A percentile compares a stretch with the other conserved stretches of the same genome.
Conservation (phyloP, 2,329 filamentous ascomycete species). For the Epichloe scottii region DNA sequence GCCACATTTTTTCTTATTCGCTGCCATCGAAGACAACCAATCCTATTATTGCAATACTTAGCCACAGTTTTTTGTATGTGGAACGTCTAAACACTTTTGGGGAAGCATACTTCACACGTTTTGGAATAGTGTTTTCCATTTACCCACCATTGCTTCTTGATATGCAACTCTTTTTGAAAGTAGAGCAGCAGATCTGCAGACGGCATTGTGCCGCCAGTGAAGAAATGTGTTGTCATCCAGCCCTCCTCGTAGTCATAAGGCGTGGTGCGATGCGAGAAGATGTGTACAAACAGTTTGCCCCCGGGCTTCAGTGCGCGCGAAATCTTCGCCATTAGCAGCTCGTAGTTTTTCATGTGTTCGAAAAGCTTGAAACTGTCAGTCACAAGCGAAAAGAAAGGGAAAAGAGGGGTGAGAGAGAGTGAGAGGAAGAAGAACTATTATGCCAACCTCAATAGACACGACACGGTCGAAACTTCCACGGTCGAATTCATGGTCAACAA, state of each 20-base stretch:
- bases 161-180: slow-evolving; percentile 49
- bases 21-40: slow-evolving; percentile 49
- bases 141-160: slow-evolving; percentile 59
- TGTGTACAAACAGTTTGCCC: slow-evolving; percentile 58
- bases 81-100: neutral
- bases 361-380: slow-evolving; percentile 37
- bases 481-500: slow-evolving; percentile 53
- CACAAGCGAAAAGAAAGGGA: neutral
- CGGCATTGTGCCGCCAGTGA: slow-evolving; percentile 62
- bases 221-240: slow-evolving; percentile 66
- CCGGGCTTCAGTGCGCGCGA: slow-evolving; percentile 43
- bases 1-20: slow-evolving; percentile 50
- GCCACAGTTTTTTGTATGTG: neutral
- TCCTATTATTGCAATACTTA: slow-evolving; percentile 24
- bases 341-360: slow-evolving; percentile 69
- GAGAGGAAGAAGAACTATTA: neutral
- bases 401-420: no score
- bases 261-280: slow-evolving; percentile 51
- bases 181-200: slow-evolving; percentile 53
- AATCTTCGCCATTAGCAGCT: slow-evolving; percentile 52
- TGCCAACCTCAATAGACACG: slow-evolving; percentile 44
- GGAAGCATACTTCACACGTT: slow-evolving; percentile 47
- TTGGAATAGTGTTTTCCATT: slow-evolving; percentile 55
- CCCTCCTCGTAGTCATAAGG: slow-evolving; percentile 60
- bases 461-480: slow-evolving; percentile 48